Conservation (phyloP, 345 rosid species). For the Rubroshorea leprosula region DNA sequence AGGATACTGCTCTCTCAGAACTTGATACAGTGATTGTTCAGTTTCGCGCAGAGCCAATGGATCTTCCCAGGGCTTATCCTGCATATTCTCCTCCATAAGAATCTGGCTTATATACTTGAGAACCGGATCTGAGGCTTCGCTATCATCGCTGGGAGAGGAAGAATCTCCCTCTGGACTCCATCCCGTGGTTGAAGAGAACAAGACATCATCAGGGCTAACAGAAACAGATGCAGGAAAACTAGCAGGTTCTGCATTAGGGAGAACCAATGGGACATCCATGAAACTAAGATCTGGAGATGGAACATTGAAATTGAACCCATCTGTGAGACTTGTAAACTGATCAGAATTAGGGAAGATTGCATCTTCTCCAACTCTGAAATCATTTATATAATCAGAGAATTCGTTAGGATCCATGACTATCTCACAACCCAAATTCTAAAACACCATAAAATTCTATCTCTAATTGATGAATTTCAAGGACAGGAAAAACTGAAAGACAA, state of each 20-base stretch:
- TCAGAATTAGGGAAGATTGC: conserved; percentile 25
- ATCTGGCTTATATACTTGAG: conserved; percentile 49
- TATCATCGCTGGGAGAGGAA: conserved; percentile 35
- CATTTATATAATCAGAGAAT: conserved; percentile 17
- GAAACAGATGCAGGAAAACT: conserved; percentile 13
- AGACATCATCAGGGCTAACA: conserved; percentile 23
- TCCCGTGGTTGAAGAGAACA: conserved; percentile 11
- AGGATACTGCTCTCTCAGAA: conserved; percentile 26
- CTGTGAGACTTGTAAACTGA: conserved; percentile 11
- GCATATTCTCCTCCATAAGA: conserved; percentile 64
- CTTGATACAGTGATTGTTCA: conserved; percentile 49
- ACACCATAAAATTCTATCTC: not conserved
- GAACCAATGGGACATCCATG: conserved; percentile 16
- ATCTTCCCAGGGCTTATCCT: conserved; percentile 45
- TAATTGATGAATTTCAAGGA: not conserved
- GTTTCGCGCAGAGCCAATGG: conserved; percentile 51
- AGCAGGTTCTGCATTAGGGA: conserved; percentile 18
- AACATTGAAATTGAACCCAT: conserved; percentile 3
- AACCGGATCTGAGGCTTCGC: conserved; percentile 39
- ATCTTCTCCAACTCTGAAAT: conserved; percentile 22
- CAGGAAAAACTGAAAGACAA: not conserved
- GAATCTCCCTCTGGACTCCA: conserved; percentile 32
- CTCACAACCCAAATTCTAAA: not conserved
- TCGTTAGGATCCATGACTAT: conserved; percentile 18
- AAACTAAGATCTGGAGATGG: conserved; percentile 10